phyloP scores from a whole-genome alignment of 352 stramenopile species.

The Globisporangium orthogonon region DNA sequence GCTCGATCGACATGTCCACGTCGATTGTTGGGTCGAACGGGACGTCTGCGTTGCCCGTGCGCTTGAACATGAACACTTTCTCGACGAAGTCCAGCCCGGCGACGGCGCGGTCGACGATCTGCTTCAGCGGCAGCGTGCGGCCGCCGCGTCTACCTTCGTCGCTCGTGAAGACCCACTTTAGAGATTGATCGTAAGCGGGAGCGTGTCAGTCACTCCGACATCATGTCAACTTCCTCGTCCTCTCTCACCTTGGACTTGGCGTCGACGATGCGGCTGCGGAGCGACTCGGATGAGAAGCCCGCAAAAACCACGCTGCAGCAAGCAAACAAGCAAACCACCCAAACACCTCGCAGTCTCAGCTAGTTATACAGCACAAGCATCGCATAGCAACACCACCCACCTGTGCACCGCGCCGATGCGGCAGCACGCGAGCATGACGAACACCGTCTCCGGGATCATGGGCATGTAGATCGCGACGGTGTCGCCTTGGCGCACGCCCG shows the following conservation, averaged over 20 bases:
- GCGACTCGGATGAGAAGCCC: constrained; percentile 92
- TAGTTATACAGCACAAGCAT: background rate
- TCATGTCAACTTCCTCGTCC: background rate
- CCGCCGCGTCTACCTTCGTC: constrained; percentile 92
- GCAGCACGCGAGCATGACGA: constrained; percentile 97
- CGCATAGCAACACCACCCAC: background rate
- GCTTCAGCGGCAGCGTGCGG: constrained; percentile 91
- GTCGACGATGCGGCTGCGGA: constrained; percentile 94
- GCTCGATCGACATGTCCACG: constrained; percentile 91
- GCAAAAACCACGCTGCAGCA: constrained; percentile 93
- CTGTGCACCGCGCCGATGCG: constrained; percentile 95
- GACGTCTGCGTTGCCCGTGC: constrained; percentile 67
- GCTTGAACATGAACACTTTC: constrained; percentile 95
- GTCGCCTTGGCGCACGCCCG: constrained; percentile 76
- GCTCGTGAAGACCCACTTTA: constrained; percentile 91
- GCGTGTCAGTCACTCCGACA: background rate
- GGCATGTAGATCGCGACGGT: constrained; percentile 96
- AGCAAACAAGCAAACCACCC: background rate
- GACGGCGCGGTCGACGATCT: constrained; percentile 93
- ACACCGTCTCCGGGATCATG: constrained; percentile 97
- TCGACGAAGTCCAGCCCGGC: constrained; percentile 85
- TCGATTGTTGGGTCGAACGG: constrained; percentile 79
- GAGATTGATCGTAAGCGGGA: background rate
- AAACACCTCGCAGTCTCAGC: background rate
- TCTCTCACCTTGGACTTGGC: constrained; percentile 31